phyloP scores from a whole-genome alignment of 1,284 basidiomycete species.

The Puccinia triticina region DNA sequence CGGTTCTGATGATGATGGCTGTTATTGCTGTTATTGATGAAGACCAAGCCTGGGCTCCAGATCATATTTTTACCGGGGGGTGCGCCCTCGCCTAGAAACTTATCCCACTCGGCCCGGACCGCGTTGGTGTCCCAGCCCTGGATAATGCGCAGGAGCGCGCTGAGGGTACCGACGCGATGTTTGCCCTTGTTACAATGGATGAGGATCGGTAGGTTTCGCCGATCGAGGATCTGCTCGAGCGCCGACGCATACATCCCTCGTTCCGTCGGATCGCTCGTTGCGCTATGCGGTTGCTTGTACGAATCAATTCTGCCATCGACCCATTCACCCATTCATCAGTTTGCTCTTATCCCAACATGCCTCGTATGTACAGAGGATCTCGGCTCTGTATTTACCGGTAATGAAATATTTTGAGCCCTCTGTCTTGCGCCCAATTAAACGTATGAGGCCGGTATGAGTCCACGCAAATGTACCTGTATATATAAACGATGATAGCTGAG shows the following conservation, averaged over 20 bases:
- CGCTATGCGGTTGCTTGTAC: slow-evolving; percentile 25
- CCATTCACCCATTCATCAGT: background rate
- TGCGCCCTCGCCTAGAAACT: slow-evolving; percentile 41
- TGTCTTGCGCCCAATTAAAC: slow-evolving; percentile 45
- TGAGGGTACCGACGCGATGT: slow-evolving; percentile 26
- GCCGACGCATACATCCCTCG: slow-evolving; percentile 7
- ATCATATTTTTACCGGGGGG: slow-evolving; percentile 48
- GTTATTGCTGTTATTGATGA: slow-evolving; percentile 8
- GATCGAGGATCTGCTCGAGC: slow-evolving; percentile 30
- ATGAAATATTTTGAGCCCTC: slow-evolving; percentile 50
- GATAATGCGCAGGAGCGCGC: slow-evolving; percentile 22
- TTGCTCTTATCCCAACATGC: background rate
- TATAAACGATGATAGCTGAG: background rate
- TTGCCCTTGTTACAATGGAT: slow-evolving; percentile 48
- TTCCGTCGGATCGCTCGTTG: background rate
- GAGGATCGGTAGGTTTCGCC: slow-evolving; percentile 39
- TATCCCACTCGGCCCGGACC: slow-evolving; percentile 35
- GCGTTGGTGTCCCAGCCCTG: slow-evolving; percentile 32
- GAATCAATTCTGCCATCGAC: slow-evolving; percentile 34
- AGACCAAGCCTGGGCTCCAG: slow-evolving; percentile 41
- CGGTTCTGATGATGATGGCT: background rate
- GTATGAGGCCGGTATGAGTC: slow-evolving; percentile 48
- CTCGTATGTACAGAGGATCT: background rate
- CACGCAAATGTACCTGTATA: slow-evolving; percentile 32
- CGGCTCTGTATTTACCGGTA: slow-evolving; percentile 15